These are phyloP conservation scores for Microdochium paspali DNA, from an alignment of 2,329 filamentous ascomycete species.

Conservation along the genomic window DNA sequence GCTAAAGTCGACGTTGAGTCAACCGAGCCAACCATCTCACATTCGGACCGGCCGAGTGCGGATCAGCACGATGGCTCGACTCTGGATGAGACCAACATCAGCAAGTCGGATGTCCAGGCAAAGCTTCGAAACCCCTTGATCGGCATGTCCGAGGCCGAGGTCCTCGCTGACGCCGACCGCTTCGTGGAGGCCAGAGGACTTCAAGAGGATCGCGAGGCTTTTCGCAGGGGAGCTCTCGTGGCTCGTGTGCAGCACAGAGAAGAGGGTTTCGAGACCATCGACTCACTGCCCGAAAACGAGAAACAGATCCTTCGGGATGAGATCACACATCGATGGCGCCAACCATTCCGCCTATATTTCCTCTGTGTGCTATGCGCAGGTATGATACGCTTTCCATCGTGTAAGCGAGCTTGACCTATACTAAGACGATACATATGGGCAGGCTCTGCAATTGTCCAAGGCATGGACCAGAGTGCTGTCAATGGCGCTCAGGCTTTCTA, in stretches of 20 bases:
- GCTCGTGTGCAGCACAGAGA: conserved; percentile 26
- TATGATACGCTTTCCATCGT: neutral
- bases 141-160: conserved; percentile 5
- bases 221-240: conserved; percentile 19
- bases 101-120: conserved; percentile 1
- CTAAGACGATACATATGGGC: conserved; percentile 16
- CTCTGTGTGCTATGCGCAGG: conserved; percentile 28
- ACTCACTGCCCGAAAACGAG: conserved; percentile 49
- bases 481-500: conserved; percentile 63
- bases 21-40: neutral
- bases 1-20: conserved; percentile 3
- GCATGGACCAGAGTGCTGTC: conserved; percentile 63
- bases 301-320: conserved; percentile 48
- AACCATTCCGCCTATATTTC: conserved; percentile 55
- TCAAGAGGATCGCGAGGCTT: conserved; percentile 27
- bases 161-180: conserved; percentile 20
- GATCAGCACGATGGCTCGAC: neutral
- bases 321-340: conserved; percentile 57
- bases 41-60: neutral
- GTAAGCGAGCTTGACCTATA: neutral
- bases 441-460: conserved; percentile 52
- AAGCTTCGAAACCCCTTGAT: conserved; percentile 5
- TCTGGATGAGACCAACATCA: neutral
- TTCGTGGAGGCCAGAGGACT: conserved; percentile 26
- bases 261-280: conserved; percentile 33